These are phyloP conservation scores for Warburgia ugandensis DNA, from an alignment of 164 flowering plant genomes.

Conservation along the genomic window DNA sequence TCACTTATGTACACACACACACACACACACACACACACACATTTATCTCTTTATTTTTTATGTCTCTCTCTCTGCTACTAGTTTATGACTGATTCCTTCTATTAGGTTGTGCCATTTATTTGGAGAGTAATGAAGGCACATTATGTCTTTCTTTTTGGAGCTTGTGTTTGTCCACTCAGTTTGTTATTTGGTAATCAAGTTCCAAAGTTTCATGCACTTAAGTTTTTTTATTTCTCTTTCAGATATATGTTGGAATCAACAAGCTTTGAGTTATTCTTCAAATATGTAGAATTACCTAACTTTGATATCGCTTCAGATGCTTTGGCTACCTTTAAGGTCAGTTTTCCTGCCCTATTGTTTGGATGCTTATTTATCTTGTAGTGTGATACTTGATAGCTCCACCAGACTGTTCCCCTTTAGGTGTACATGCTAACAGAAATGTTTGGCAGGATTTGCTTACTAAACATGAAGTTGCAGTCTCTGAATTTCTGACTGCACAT, in stretches of 20 bases:
- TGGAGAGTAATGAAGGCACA: no score
- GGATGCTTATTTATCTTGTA: slow-evolving; percentile 2
- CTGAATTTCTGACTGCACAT: slow-evolving; percentile 61
- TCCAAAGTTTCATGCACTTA: slow-evolving; percentile 22
- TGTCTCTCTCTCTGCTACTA: no score
- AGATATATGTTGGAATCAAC: slow-evolving; percentile 91
- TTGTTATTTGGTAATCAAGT: slow-evolving; percentile 3
- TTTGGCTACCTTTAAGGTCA: slow-evolving; percentile 89
- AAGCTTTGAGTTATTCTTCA: slow-evolving; percentile 88
- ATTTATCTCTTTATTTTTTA: no score
- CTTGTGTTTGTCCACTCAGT: neutral
- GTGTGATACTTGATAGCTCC: no score
- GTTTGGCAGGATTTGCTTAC: slow-evolving; percentile 83
- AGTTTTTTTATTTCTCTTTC: slow-evolving; percentile 40
- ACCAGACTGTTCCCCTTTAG: neutral
- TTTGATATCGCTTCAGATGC: slow-evolving; percentile 98
- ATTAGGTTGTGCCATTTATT: no score
- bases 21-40: no score
- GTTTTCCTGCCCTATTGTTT: slow-evolving; percentile 13
- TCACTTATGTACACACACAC: no score
- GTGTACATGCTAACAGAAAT: slow-evolving; percentile 6
- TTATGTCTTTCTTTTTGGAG: no score
- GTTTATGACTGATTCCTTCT: no score
- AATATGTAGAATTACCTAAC: slow-evolving; percentile 85
- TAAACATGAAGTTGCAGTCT: slow-evolving; percentile 58